Conservation (phyloP, 164 flowering plant species). For the Nelumbo lutea region DNA sequence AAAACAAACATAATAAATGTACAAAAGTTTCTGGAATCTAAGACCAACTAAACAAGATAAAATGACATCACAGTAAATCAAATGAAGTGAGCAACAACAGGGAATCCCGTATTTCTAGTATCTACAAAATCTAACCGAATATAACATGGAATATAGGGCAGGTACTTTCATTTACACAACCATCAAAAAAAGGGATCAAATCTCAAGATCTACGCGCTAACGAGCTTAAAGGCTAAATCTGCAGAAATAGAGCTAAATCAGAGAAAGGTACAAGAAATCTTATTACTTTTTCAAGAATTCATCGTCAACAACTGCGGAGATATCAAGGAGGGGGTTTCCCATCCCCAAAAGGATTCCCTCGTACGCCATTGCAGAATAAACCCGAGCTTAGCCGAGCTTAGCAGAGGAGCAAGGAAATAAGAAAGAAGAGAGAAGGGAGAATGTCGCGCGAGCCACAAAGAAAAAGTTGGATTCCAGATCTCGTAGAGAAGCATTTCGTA, state of each 20-base stretch:
- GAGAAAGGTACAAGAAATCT: not conserved
- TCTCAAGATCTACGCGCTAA: not conserved
- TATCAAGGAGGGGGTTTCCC: constrained; percentile 76
- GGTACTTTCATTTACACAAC: too few species aligned
- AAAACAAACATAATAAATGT: too few species aligned
- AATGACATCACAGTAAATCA: not conserved
- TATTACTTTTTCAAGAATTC: constrained; percentile 43
- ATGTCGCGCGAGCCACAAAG: not conserved
- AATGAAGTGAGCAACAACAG: not conserved
- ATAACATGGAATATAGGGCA: too few species aligned
- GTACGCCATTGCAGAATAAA: constrained; percentile 29
- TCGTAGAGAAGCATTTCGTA: not conserved
- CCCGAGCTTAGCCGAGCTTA: not conserved
- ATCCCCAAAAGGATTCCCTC: constrained; percentile 64
- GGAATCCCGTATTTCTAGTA: not conserved
- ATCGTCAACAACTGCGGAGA: constrained; percentile 62
- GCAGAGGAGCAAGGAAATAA: not conserved
- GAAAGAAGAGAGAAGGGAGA: not conserved
- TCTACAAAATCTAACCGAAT: too few species aligned
- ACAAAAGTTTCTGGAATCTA: not conserved
- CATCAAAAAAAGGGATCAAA: not conserved
- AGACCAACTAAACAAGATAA: not conserved
- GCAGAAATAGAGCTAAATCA: not conserved
- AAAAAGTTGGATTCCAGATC: not conserved
- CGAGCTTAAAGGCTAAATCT: not conserved